phyloP scores from a whole-genome alignment of 352 stramenopile genomes.

The Phytophthora pini region DNA sequence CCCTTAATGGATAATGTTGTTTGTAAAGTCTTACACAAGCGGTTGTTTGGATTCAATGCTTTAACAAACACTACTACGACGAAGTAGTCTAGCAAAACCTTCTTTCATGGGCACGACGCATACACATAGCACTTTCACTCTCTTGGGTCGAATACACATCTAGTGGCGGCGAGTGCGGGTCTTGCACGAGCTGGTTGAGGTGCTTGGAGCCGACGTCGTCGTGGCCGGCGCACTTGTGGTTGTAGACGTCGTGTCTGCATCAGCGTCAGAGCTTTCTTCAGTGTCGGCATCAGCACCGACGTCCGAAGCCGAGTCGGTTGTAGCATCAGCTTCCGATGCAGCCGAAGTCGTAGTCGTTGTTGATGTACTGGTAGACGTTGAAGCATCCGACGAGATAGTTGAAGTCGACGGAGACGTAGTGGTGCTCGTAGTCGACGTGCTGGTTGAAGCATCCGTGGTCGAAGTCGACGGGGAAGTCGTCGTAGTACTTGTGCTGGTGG shows the following conservation, averaged over 20 bases:
- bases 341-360: not conserved
- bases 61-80: too few species aligned
- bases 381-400: slow-evolving; percentile 1
- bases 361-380: not conserved
- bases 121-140: slow-evolving; percentile 4
- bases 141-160: not conserved
- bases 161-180: slow-evolving; percentile 21
- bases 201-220: slow-evolving; percentile 11
- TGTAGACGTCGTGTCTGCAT: slow-evolving; percentile 8
- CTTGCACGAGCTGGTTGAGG: slow-evolving; percentile 23
- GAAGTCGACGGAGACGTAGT: not conserved
- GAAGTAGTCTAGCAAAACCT: slow-evolving; percentile 7
- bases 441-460: not conserved
- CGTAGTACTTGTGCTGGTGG: slow-evolving; percentile 5
- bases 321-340: slow-evolving; percentile 12
- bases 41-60: not conserved
- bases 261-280: not conserved
- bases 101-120: slow-evolving; percentile 6
- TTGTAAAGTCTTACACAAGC: slow-evolving; percentile 1
- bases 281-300: slow-evolving; percentile 22
- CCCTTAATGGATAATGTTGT: slow-evolving; percentile 29
- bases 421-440: not conserved
- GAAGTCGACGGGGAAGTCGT: slow-evolving; percentile 3
- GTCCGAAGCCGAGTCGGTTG: slow-evolving; percentile 6
- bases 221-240: not conserved